A percentile compares a stretch with the other conserved stretches of the same genome.
phyloP scores from a whole-genome alignment of 306 rosid species.

The Pachyrhizus erosus region DNA sequence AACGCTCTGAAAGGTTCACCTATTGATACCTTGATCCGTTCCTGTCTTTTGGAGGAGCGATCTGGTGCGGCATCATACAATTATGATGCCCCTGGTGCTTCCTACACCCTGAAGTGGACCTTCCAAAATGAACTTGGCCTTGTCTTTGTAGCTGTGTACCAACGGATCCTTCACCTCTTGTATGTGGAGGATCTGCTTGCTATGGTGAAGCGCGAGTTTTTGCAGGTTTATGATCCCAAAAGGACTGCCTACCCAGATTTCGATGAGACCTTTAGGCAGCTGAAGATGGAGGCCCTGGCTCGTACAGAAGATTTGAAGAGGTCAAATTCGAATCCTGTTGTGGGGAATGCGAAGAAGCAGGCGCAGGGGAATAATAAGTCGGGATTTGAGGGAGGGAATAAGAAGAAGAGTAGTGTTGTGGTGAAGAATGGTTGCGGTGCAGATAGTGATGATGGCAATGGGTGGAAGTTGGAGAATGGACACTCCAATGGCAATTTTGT shows the following conservation, averaged over 20 bases:
- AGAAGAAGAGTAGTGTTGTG: constrained; percentile 58
- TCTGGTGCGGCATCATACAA: constrained; percentile 80
- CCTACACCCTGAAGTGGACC: constrained; percentile 91
- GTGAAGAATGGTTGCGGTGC: constrained; percentile 51
- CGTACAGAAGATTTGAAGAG: constrained; percentile 77
- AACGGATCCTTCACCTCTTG: constrained; percentile 76
- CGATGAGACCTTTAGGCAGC: constrained; percentile 82
- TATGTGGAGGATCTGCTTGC: constrained; percentile 83
- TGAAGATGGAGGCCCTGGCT: constrained; percentile 72
- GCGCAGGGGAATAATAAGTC: constrained; percentile 67
- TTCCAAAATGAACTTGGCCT: constrained; percentile 88
- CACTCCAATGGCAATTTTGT: constrained; percentile 64
- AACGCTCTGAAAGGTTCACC: constrained; percentile 91
- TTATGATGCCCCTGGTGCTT: constrained; percentile 77
- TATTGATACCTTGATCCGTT: constrained; percentile 83
- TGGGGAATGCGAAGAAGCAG: constrained; percentile 69
- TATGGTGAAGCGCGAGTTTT: constrained; percentile 71
- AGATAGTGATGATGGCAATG: constrained; percentile 50
- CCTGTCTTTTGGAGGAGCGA: constrained; percentile 91
- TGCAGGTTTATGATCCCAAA: constrained; percentile 71
- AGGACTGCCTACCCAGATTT: constrained; percentile 66
- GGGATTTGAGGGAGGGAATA: constrained; percentile 65
- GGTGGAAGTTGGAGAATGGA: constrained; percentile 69
- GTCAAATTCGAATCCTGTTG: constrained; percentile 66
- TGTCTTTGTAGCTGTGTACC: constrained; percentile 86